Percentiles rank a stretch among this genome's conserved stretches.
Conservation (phyloP, 352 stramenopile species). For the Pythium dissimile region DNA sequence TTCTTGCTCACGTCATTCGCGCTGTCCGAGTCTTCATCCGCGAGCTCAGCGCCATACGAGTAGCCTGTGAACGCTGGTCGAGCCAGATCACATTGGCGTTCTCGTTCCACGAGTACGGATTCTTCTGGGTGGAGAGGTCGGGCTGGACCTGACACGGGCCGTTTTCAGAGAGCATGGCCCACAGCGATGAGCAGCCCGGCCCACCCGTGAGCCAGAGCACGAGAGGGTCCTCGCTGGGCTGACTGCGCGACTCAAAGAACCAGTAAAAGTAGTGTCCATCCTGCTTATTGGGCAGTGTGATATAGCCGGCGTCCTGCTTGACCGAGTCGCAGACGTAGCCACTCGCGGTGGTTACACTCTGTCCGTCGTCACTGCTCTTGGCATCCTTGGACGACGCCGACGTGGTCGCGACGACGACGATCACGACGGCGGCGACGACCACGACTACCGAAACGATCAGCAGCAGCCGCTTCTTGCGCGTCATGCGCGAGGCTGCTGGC, state of each 20-base stretch:
- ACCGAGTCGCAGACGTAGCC: background rate
- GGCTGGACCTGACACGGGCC: conserved; percentile 40
- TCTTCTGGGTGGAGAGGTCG: conserved; percentile 31
- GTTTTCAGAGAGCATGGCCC: conserved; percentile 52
- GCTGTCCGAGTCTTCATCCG: conserved; percentile 36
- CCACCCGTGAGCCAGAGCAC: conserved; percentile 60
- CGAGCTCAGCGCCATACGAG: conserved; percentile 29
- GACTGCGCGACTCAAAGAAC: conserved; percentile 44
- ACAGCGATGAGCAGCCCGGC: conserved; percentile 40
- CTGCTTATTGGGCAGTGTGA: conserved; percentile 49
- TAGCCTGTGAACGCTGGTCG: conserved; percentile 43
- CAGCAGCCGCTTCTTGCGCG: background rate
- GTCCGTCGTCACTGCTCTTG: background rate
- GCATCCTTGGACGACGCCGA: background rate
- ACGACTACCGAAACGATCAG: background rate
- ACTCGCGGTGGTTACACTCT: too few species aligned
- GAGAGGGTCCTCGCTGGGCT: conserved; percentile 30
- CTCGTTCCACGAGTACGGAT: conserved; percentile 51
- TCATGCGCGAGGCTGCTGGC: background rate
- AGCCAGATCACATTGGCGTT: conserved; percentile 56
- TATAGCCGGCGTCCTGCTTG: conserved; percentile 41
- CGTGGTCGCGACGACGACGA: background rate
- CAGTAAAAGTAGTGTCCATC: conserved; percentile 73
- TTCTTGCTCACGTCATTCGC: conserved; percentile 45
- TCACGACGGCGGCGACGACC: background rate